Conservation (phyloP, 768 basidiomycete genomes). For the Strobilomyces echinocephalus region DNA sequence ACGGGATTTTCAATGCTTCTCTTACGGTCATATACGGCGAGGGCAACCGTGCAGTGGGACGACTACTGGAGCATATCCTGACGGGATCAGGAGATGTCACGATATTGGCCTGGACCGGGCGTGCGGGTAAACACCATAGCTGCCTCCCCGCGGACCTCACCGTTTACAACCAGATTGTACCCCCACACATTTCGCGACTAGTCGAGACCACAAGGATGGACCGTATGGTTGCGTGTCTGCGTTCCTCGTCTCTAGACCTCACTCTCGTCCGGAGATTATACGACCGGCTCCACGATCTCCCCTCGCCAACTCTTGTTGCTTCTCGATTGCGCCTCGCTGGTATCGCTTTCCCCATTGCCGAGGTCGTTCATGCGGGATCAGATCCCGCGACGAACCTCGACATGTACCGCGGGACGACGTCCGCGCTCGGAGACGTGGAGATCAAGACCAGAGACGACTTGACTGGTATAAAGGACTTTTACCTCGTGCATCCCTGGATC, state of each 20-base stretch:
- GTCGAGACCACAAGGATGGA: background rate
- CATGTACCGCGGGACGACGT: slow-evolving; percentile 2
- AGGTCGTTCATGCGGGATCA: background rate
- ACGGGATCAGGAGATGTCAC: slow-evolving; percentile 6
- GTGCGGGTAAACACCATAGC: slow-evolving; percentile 2
- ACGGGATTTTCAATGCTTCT: slow-evolving; percentile 11
- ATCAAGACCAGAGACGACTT: slow-evolving; percentile 5
- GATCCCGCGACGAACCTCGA: too few relatives aligned
- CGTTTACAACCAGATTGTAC: background rate
- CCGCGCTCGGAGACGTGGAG: background rate
- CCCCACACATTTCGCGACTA: background rate
- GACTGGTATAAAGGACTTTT: background rate
- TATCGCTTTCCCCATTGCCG: background rate
- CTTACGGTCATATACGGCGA: slow-evolving; percentile 6
- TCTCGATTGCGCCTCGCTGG: slow-evolving; percentile 1
- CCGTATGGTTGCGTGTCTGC: background rate
- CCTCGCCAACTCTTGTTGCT: background rate
- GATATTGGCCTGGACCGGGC: slow-evolving; percentile 17
- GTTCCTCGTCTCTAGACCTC: slow-evolving; percentile 23
- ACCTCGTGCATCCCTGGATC: slow-evolving; percentile 16
- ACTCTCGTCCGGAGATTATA: background rate
- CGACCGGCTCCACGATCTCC: background rate
- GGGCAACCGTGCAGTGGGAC: slow-evolving; percentile 6
- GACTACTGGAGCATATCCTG: slow-evolving; percentile 14
- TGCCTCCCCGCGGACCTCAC: slow-evolving; percentile 4